A percentile compares a stretch with the other conserved stretches of the same genome.
Evolutionary conservation across 345 rosid genomes (phyloP).

Genomic region (Citrus cavaleriei): DNA sequence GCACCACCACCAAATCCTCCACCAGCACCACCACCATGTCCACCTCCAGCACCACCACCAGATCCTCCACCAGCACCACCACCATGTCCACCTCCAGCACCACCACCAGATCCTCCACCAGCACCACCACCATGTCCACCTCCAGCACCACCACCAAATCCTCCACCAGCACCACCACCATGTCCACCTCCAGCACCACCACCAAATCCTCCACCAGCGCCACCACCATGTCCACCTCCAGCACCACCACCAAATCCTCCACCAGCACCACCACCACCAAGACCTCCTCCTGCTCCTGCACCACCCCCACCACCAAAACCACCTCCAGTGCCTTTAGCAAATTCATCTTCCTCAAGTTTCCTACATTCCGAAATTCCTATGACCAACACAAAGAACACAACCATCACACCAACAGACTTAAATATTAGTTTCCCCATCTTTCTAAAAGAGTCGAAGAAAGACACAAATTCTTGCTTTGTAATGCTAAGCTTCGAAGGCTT

Average conservation of each 20-base stretch:
- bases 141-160: constrained; percentile 11
- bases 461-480: background rate
- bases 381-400: constrained; percentile 24
- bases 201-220: background rate
- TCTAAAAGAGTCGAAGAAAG: background rate
- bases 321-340: background rate
- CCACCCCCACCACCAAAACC: constrained; percentile 10
- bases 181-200: background rate
- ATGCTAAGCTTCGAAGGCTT: background rate
- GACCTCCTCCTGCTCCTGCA: background rate
- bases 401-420: constrained; percentile 15
- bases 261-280: background rate
- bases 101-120: background rate
- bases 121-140: background rate
- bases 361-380: constrained; percentile 37
- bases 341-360: constrained; percentile 19
- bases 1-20: background rate
- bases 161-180: constrained; percentile 28
- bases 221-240: constrained; percentile 16
- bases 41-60: background rate
- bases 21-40: constrained; percentile 12
- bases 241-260: background rate
- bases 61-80: background rate
- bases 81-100: background rate
- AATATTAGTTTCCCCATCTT: constrained; percentile 25